A percentile compares a stretch with the other conserved stretches of the same genome.
Conservation (phyloP, 495 filamentous ascomycete genomes). For the Hypoxylon fuscum region DNA sequence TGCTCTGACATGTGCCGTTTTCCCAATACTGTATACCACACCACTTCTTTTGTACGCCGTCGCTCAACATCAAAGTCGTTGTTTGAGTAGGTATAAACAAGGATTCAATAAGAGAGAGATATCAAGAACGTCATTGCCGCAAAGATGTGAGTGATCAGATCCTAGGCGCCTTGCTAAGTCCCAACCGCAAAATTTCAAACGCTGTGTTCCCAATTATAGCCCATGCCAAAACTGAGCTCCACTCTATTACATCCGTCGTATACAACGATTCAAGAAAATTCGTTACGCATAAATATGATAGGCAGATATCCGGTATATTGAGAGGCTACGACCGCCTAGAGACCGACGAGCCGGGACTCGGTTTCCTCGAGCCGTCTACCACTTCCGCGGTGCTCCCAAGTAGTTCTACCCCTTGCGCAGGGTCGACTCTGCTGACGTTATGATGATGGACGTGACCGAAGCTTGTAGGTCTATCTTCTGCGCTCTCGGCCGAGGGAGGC, state of each 20-base stretch:
- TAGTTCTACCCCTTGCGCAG: conserved; percentile 50
- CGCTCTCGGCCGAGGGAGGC: conserved; percentile 34
- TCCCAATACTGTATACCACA: conserved; percentile 20
- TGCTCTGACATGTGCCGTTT: conserved; percentile 31
- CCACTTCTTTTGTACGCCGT: conserved; percentile 47
- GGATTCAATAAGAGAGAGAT: conserved; percentile 14
- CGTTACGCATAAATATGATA: conserved; percentile 37
- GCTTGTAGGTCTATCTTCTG: conserved; percentile 69
- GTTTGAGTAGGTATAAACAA: conserved; percentile 31
- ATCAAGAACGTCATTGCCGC: conserved; percentile 28
- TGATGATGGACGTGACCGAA: conserved; percentile 80
- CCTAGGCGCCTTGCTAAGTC: conserved; percentile 40
- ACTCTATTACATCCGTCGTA: conserved; percentile 41
- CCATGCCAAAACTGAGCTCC: conserved; percentile 7
- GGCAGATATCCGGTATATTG: not conserved
- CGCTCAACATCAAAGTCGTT: conserved; percentile 39
- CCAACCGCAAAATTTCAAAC: conserved; percentile 35
- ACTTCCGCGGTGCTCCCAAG: conserved; percentile 62
- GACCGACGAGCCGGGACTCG: conserved; percentile 28
- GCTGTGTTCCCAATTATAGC: conserved; percentile 33
- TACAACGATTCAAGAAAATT: conserved; percentile 41
- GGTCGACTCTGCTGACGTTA: conserved; percentile 65
- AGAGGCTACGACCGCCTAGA: conserved; percentile 25
- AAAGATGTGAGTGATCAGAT: conserved; percentile 34
- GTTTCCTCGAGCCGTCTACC: conserved; percentile 47